These are phyloP conservation scores for Singerocomus inundabilis DNA, from an alignment of 1,284 basidiomycete genomes.

Conservation along the genomic window DNA sequence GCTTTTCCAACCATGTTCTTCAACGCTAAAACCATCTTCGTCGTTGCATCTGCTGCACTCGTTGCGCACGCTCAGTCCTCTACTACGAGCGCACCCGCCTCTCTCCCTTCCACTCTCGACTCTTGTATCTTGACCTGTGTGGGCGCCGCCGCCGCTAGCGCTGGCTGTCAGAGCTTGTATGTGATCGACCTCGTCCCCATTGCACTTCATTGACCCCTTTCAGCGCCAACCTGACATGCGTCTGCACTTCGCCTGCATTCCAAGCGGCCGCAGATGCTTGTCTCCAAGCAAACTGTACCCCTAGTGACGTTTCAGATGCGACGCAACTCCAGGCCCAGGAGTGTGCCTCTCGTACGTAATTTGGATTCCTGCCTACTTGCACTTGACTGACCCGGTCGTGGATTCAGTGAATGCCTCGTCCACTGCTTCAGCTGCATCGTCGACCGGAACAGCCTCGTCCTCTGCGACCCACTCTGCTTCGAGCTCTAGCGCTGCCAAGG, in stretches of 20 bases:
- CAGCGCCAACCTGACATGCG: slow-evolving; percentile 23
- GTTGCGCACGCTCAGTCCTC: slow-evolving; percentile 19
- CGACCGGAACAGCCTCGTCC: background rate
- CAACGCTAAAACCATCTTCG: slow-evolving; percentile 19
- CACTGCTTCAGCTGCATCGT: background rate
- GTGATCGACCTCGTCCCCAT: background rate
- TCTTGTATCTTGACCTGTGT: slow-evolving; percentile 13
- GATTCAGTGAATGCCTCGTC: background rate
- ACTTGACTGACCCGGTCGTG: background rate
- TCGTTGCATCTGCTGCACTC: slow-evolving; percentile 14
- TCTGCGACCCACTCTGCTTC: slow-evolving; percentile 4
- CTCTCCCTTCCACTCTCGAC: slow-evolving; percentile 1
- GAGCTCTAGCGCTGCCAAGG: slow-evolving; percentile 18
- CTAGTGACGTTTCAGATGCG: slow-evolving; percentile 9
- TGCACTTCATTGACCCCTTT: background rate
- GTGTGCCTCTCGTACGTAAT: slow-evolving; percentile 17
- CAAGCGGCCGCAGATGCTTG: slow-evolving; percentile 15
- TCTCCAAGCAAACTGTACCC: slow-evolving; percentile 16
- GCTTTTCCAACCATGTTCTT: too few species aligned
- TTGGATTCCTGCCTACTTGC: accelerated
- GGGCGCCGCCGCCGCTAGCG: background rate
- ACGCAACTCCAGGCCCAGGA: slow-evolving; percentile 4
- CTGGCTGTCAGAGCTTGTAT: slow-evolving; percentile 17
- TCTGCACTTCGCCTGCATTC: slow-evolving; percentile 27
- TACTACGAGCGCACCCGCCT: background rate